Conservation (phyloP, 2,329 filamentous ascomycete species). For the Penicillium sp. region DNA sequence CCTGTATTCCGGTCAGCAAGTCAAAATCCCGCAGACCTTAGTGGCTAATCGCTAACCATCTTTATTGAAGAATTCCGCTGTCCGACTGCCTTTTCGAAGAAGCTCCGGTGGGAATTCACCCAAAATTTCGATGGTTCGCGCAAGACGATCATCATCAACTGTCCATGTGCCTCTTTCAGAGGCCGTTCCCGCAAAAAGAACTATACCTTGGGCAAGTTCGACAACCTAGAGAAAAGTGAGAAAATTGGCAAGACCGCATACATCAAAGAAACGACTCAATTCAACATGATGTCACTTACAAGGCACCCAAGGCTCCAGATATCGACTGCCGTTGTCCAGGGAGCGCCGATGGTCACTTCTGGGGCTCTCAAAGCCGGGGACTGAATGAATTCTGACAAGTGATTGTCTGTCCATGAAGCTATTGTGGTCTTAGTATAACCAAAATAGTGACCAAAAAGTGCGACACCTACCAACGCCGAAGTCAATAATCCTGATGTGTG, state of each 20-base stretch:
- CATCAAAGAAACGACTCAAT: too few relatives aligned
- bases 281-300: too few relatives aligned
- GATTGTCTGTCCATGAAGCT: neutral
- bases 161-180: slow-evolving; percentile 26
- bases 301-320: slow-evolving; percentile 33
- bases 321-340: slow-evolving; percentile 27
- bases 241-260: neutral
- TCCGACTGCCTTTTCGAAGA: slow-evolving; percentile 17
- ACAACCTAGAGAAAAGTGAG: slow-evolving; percentile 12
- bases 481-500: neutral
- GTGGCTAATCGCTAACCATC: too few relatives aligned
- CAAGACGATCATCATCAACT: slow-evolving; percentile 27
- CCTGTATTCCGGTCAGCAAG: too few relatives aligned
- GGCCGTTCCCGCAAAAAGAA: slow-evolving; percentile 24
- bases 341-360: slow-evolving; percentile 20
- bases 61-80: slow-evolving; percentile 21
- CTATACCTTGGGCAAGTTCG: slow-evolving; percentile 27
- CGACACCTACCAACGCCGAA: slow-evolving; percentile 7
- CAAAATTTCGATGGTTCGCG: slow-evolving; percentile 25
- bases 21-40: too few relatives aligned
- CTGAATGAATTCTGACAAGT: neutral
- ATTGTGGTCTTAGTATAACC: neutral
- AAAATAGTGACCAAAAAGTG: neutral
- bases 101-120: slow-evolving; percentile 23
- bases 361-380: slow-evolving; percentile 1